Percentiles rank a stretch among this genome's conserved stretches.
Evolutionary conservation across 805 yeast species (phyloP).

Genomic region (Clavispora vitiphila): DNA sequence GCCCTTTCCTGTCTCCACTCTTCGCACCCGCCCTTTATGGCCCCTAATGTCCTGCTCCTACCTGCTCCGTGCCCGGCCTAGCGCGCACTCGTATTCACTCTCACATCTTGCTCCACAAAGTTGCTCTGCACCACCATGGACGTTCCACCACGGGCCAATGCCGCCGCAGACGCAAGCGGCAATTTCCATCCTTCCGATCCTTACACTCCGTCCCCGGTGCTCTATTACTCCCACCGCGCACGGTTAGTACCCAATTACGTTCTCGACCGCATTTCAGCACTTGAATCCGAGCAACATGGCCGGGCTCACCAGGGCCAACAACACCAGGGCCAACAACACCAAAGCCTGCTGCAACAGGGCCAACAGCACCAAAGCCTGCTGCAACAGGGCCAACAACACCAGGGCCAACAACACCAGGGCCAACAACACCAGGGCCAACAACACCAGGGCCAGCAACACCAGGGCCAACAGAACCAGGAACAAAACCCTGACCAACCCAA

Average conservation of each 20-base stretch:
- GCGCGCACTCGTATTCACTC: not conserved
- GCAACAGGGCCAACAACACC: constrained; percentile 24
- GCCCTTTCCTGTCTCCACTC: no score
- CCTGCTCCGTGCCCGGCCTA: not conserved
- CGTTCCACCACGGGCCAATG: not conserved
- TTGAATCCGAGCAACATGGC: no score
- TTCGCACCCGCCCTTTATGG: not conserved
- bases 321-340: constrained; percentile 24
- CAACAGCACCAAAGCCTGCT: constrained; percentile 15
- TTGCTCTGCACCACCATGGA: not conserved
- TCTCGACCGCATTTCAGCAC: constrained; percentile 47
- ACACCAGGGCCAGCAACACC: constrained; percentile 24
- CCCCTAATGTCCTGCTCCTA: no score
- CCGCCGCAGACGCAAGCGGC: not conserved
- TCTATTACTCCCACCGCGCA: constrained; percentile 32
- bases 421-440: constrained; percentile 15
- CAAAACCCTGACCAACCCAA: constrained; percentile 8
- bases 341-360: constrained; percentile 1
- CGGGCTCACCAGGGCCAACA: constrained; percentile 16
- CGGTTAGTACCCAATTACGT: constrained; percentile 59
- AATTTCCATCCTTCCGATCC: constrained; percentile 17
- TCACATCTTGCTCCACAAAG: not conserved
- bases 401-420: constrained; percentile 1
- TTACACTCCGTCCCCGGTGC: constrained; percentile 23
- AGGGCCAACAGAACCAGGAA: constrained; percentile 5